Conservation (phyloP, 371 early-diverging fungal genomes). For the Mucor irregularis region DNA sequence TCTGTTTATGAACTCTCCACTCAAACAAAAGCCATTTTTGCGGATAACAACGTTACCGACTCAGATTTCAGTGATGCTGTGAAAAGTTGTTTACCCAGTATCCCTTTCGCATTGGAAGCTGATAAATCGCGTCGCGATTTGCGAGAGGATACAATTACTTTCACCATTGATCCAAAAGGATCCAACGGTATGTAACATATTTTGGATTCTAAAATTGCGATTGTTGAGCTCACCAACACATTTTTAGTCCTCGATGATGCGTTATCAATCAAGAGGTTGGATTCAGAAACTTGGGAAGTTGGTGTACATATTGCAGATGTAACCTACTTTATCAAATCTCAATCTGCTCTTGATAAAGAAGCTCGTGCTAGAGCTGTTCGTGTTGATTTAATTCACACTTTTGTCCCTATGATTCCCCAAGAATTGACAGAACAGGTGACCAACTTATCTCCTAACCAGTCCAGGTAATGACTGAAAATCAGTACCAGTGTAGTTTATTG, state of each 20-base stretch:
- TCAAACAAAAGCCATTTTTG: constrained; percentile 72
- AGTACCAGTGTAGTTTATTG: too few relatives aligned
- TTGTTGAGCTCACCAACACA: background rate
- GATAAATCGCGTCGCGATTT: constrained; percentile 74
- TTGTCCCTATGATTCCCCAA: constrained; percentile 97
- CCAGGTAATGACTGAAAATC: constrained; percentile 38
- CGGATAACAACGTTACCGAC: constrained; percentile 62
- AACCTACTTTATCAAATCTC: constrained; percentile 89
- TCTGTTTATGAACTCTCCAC: constrained; percentile 65
- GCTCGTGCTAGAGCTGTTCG: constrained; percentile 91
- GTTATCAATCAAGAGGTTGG: constrained; percentile 84
- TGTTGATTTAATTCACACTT: constrained; percentile 87
- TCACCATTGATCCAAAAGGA: constrained; percentile 16
- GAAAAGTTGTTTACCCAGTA: constrained; percentile 61
- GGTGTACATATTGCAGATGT: constrained; percentile 99
- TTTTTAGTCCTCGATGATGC: constrained; percentile 18
- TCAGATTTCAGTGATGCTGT: constrained; percentile 64
- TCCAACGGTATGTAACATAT: constrained; percentile 6
- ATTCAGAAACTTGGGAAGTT: constrained; percentile 77
- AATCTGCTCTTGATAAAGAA: constrained; percentile 88
- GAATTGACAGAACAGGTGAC: constrained; percentile 64
- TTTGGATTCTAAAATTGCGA: background rate
- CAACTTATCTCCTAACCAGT: constrained; percentile 30
- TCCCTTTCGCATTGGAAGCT: constrained; percentile 28
- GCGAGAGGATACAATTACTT: constrained; percentile 9